Evolutionary conservation across 306 rosid species (phyloP).

Genomic region (Cucurbita maxima): DNA sequence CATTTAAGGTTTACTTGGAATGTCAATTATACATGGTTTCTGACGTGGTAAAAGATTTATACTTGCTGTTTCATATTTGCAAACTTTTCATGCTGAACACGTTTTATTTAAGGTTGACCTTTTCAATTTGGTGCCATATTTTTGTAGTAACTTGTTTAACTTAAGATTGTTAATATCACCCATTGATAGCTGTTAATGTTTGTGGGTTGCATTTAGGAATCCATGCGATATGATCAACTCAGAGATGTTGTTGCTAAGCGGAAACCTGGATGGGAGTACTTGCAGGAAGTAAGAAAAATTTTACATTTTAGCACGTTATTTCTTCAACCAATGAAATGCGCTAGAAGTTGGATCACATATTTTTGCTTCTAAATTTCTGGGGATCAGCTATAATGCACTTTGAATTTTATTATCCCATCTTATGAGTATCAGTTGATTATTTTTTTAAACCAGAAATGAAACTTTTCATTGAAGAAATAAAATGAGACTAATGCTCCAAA

Average conservation of each 20-base stretch:
- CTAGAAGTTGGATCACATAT: neutral
- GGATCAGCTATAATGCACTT: neutral
- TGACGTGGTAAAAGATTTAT: neutral
- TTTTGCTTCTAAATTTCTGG: neutral
- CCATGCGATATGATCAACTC: slow-evolving; percentile 67
- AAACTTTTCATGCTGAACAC: neutral
- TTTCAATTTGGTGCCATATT: neutral
- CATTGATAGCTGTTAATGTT: neutral
- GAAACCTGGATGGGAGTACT: slow-evolving; percentile 91
- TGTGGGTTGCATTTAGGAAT: slow-evolving; percentile 40
- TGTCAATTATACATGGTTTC: neutral
- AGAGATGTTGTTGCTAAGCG: slow-evolving; percentile 79
- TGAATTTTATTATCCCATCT: neutral
- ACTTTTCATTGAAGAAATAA: too few species aligned
- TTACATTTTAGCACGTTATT: slow-evolving; percentile 3
- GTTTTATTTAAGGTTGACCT: neutral
- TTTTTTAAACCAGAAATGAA: too few species aligned
- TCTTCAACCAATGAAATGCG: neutral
- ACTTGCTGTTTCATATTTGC: neutral
- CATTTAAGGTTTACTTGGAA: neutral
- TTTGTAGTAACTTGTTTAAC: too few species aligned
- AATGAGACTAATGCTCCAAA: too few species aligned
- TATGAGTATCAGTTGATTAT: neutral
- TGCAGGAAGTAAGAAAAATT: slow-evolving; percentile 57
- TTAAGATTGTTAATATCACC: neutral